Conservation (phyloP, 495 filamentous ascomycete genomes). For the Mytilinidion resinicola region DNA sequence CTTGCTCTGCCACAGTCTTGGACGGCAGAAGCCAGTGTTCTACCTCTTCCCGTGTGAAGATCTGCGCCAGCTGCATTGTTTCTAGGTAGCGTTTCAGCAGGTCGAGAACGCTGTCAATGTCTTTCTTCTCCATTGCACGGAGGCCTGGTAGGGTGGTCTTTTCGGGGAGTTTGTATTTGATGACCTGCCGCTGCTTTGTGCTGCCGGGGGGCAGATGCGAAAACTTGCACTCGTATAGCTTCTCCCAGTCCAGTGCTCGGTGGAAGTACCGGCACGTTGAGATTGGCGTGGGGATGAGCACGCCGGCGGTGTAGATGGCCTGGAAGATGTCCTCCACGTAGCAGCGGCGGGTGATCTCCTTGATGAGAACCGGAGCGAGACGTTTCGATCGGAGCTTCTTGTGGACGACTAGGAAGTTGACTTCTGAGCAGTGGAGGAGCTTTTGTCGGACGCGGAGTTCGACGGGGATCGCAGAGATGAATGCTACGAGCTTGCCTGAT, state of each 20-base stretch:
- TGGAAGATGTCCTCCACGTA: conserved; percentile 80
- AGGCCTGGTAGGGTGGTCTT: conserved; percentile 64
- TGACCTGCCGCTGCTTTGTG: conserved; percentile 72
- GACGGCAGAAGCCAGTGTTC: conserved; percentile 82
- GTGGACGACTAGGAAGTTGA: conserved; percentile 97
- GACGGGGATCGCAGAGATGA: conserved; percentile 87
- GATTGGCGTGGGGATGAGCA: conserved; percentile 82
- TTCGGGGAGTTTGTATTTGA: conserved; percentile 70
- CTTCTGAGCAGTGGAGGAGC: conserved; percentile 71
- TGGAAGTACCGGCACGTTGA: conserved; percentile 93
- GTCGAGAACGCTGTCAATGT: conserved; percentile 67
- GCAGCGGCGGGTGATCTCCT: conserved; percentile 89
- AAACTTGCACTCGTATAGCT: conserved; percentile 90
- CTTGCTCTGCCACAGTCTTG: conserved; percentile 58
- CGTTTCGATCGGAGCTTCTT: conserved; percentile 94
- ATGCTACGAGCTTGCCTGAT: conserved; percentile 79
- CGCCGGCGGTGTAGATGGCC: conserved; percentile 89
- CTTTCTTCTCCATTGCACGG: conserved; percentile 72
- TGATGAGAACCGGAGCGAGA: conserved; percentile 86
- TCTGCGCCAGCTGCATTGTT: conserved; percentile 76
- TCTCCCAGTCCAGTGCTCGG: conserved; percentile 86
- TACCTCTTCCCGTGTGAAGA: conserved; percentile 70
- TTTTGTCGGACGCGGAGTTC: conserved; percentile 72
- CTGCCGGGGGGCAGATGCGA: conserved; percentile 72
- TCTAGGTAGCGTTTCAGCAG: conserved; percentile 72